These are phyloP conservation scores for Phytopythium vexans DNA, from an alignment of 352 stramenopile species.

Conservation along the genomic window DNA sequence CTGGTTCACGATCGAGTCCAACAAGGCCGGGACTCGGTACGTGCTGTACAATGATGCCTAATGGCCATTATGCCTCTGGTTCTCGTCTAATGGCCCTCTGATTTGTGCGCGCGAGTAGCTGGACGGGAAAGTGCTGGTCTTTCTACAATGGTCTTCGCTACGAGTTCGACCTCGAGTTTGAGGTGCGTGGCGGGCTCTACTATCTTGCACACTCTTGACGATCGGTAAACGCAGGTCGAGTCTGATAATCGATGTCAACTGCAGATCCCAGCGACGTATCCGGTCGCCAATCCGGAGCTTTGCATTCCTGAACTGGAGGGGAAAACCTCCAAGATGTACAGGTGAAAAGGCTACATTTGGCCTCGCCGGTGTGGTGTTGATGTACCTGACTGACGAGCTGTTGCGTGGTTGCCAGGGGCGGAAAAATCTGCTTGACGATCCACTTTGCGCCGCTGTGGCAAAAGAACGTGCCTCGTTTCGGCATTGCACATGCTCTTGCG, in stretches of 20 bases:
- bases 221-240: background rate
- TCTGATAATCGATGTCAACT: no score
- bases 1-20: constrained; percentile 88
- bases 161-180: constrained; percentile 86
- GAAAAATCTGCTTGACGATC: constrained; percentile 88
- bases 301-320: constrained; percentile 86
- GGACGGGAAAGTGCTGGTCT: constrained; percentile 88
- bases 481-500: constrained; percentile 79
- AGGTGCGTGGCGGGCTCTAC: constrained; percentile 23
- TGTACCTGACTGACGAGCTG: background rate
- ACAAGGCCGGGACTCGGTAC: constrained; percentile 73
- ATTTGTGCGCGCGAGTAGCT: constrained; percentile 13
- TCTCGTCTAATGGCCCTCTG: background rate
- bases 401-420: constrained; percentile 30
- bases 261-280: constrained; percentile 77
- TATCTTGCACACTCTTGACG: background rate
- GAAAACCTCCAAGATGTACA: constrained; percentile 92
- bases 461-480: constrained; percentile 86
- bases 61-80: background rate
- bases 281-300: constrained; percentile 77
- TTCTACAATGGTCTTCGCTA: constrained; percentile 85
- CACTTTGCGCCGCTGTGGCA: constrained; percentile 90
- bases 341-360: constrained; percentile 17
- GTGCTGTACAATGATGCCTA: background rate
- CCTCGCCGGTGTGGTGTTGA: background rate